phyloP scores from a whole-genome alignment of 306 rosid species.

The Phaseolus lunatus region DNA sequence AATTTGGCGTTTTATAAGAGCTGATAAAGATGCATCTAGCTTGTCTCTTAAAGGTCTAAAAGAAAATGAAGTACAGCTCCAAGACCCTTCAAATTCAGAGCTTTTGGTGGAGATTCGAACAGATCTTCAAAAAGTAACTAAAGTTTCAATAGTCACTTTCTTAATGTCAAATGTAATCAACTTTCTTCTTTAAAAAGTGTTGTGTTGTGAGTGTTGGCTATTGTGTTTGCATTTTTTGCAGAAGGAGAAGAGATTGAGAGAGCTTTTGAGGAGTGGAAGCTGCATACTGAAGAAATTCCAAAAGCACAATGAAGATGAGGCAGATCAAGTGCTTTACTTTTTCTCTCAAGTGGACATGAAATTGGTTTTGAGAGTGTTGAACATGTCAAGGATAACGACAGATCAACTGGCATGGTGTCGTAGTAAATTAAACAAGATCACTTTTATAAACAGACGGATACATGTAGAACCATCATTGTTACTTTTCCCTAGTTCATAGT shows the following conservation, averaged over 20 bases:
- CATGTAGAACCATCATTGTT: constrained; percentile 81
- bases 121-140: constrained; percentile 73
- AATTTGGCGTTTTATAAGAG: constrained; percentile 77
- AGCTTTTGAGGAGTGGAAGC: constrained; percentile 61
- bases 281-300: constrained; percentile 79
- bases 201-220: background rate
- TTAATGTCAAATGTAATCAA: background rate
- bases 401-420: constrained; percentile 95
- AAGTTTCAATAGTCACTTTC: background rate
- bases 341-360: constrained; percentile 93
- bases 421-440: constrained; percentile 68
- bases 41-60: constrained; percentile 43
- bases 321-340: constrained; percentile 66
- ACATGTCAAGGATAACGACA: constrained; percentile 80
- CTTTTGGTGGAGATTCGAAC: constrained; percentile 59
- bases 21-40: constrained; percentile 63
- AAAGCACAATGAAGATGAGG: constrained; percentile 60
- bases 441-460: constrained; percentile 64
- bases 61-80: constrained; percentile 56
- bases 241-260: constrained; percentile 83
- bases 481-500: constrained; percentile 72
- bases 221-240: constrained; percentile 47
- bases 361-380: constrained; percentile 81
- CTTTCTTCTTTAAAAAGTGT: background rate
- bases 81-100: constrained; percentile 68